Evolutionary conservation across 1,284 basidiomycete genomes (phyloP).

Genomic region (Coniferiporia sulphurascens): DNA sequence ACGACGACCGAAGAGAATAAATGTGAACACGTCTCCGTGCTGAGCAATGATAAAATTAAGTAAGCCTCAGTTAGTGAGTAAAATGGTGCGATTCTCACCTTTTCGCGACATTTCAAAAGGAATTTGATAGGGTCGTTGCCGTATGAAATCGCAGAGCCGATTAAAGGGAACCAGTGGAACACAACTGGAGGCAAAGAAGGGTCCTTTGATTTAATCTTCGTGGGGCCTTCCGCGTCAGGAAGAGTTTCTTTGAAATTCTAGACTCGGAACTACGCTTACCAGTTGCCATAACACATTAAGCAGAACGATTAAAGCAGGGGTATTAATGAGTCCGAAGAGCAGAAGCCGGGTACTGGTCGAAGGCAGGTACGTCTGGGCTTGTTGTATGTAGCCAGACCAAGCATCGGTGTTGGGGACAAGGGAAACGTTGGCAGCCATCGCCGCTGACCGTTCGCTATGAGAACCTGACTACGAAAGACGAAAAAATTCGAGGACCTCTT

Average conservation of each 20-base stretch:
- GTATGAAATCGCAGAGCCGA: constrained; percentile 74
- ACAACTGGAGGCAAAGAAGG: constrained; percentile 67
- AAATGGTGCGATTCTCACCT: constrained; percentile 46
- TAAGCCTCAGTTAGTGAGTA: not conserved
- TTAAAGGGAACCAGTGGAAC: constrained; percentile 75
- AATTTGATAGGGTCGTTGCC: constrained; percentile 80
- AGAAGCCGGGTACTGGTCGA: constrained; percentile 10
- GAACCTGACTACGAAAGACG: not conserved
- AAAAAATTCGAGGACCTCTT: not conserved
- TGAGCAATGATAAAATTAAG: constrained; percentile 21
- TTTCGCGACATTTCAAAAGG: constrained; percentile 71
- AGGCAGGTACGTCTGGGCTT: constrained; percentile 14
- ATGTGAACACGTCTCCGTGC: constrained; percentile 86
- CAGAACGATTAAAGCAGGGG: constrained; percentile 29
- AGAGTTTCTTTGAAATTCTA: no score
- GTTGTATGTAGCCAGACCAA: constrained; percentile 14
- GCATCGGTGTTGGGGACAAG: constrained; percentile 1
- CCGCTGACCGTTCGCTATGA: not conserved
- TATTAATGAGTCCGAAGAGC: constrained; percentile 19
- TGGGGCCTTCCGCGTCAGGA: not conserved
- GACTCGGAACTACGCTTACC: constrained; percentile 28
- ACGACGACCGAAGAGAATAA: constrained; percentile 82
- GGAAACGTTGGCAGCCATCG: constrained; percentile 14
- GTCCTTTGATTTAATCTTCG: constrained; percentile 50
- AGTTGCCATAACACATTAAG: constrained; percentile 44